Conservation (phyloP, 805 yeast species). For the Candida berthetii region DNA sequence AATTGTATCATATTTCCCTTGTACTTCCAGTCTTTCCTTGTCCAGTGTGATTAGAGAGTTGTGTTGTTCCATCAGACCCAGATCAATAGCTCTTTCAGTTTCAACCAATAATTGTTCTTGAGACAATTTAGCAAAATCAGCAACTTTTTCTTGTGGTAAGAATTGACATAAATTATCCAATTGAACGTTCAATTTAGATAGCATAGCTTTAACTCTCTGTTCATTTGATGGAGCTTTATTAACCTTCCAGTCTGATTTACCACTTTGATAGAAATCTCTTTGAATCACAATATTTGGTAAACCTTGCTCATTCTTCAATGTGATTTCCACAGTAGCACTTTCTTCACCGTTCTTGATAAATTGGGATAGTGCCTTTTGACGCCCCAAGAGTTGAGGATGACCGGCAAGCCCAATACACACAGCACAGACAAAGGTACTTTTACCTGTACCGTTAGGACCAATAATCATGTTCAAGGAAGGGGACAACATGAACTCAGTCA, state of each 20-base stretch:
- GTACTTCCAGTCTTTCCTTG: slow-evolving; percentile 26
- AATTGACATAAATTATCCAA: slow-evolving; percentile 91
- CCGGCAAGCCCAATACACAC: slow-evolving; percentile 88
- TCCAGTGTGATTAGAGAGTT: slow-evolving; percentile 49
- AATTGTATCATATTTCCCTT: slow-evolving; percentile 30
- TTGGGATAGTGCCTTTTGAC: slow-evolving; percentile 49
- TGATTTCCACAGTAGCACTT: slow-evolving; percentile 26
- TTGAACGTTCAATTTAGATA: slow-evolving; percentile 62
- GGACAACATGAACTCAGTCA: slow-evolving; percentile 68
- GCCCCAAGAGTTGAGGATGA: slow-evolving; percentile 65
- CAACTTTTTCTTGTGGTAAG: slow-evolving; percentile 91
- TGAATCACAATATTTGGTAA: slow-evolving; percentile 34
- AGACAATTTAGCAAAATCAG: slow-evolving; percentile 78
- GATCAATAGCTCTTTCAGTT: slow-evolving; percentile 76
- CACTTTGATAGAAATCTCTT: slow-evolving; percentile 25
- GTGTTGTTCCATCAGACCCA: slow-evolving; percentile 52
- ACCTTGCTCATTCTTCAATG: slow-evolving; percentile 26
- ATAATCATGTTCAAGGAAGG: slow-evolving; percentile 87
- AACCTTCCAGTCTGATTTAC: slow-evolving; percentile 47
- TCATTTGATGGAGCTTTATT: slow-evolving; percentile 38
- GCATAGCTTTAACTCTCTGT: slow-evolving; percentile 33
- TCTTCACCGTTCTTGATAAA: slow-evolving; percentile 67
- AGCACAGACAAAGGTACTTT: slow-evolving; percentile 89
- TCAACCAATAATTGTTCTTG: slow-evolving; percentile 70
- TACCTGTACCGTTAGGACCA: slow-evolving; percentile 97